Evolutionary conservation across 768 basidiomycete species (phyloP).

Genomic region (Leccinum pellstonianum): DNA sequence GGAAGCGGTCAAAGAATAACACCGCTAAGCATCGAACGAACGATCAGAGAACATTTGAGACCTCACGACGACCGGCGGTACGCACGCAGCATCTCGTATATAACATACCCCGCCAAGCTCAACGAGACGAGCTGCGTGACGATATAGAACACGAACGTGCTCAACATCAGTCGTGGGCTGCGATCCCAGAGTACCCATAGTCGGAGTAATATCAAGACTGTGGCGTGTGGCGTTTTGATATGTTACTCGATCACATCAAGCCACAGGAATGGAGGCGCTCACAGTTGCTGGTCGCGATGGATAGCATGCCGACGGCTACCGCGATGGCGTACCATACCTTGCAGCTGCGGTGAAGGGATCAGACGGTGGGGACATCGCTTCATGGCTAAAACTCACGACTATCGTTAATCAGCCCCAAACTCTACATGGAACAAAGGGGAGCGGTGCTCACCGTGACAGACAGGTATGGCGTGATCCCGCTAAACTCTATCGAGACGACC

Average conservation of each 20-base stretch:
- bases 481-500: constrained; percentile 20
- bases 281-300: constrained; percentile 39
- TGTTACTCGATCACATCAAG: background rate
- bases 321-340: constrained; percentile 21
- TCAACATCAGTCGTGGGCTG: constrained; percentile 25
- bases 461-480: constrained; percentile 16
- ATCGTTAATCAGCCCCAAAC: background rate
- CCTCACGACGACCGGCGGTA: background rate
- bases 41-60: background rate
- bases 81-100: constrained; percentile 26
- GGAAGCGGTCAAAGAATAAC: constrained; percentile 5
- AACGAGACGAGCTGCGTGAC: constrained; percentile 30
- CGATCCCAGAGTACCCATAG: constrained; percentile 39
- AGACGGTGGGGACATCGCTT: background rate
- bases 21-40: constrained; percentile 11
- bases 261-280: constrained; percentile 5
- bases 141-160: constrained; percentile 32
- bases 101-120: constrained; percentile 23
- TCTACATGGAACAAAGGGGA: background rate
- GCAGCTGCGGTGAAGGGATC: constrained; percentile 19
- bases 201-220: constrained; percentile 33
- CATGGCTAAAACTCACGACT: background rate
- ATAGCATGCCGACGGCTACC: constrained; percentile 35
- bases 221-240: constrained; percentile 8
- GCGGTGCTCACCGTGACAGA: constrained; percentile 18